Percentiles rank a stretch among this genome's conserved stretches.
Conservation (phyloP, 2,329 filamentous ascomycete genomes). For the Graphiopsis chlorocephala region DNA sequence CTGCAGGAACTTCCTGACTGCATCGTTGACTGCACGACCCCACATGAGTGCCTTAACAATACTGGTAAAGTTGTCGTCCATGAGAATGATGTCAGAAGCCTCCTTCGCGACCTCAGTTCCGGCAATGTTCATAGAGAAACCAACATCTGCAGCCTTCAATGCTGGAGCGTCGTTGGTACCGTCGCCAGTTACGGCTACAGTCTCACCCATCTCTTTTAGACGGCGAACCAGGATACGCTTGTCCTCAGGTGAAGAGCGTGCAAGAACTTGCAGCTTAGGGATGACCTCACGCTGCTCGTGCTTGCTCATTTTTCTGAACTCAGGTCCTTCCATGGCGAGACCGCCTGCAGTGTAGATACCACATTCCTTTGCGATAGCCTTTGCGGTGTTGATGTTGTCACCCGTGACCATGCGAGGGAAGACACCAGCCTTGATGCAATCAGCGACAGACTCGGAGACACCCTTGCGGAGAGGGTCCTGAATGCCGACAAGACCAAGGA, state of each 20-base stretch:
- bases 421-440: conserved; percentile 67
- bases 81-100: conserved; percentile 60
- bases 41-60: conserved; percentile 63
- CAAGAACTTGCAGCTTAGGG: conserved; percentile 64
- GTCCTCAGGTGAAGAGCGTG: conserved; percentile 67
- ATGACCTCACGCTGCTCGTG: conserved; percentile 54
- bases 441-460: conserved; percentile 64
- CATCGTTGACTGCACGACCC: conserved; percentile 58
- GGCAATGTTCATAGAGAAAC: conserved; percentile 66
- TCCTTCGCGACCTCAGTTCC: conserved; percentile 65
- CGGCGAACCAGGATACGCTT: conserved; percentile 64
- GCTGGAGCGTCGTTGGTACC: conserved; percentile 66
- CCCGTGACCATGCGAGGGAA: conserved; percentile 72
- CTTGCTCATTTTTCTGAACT: conserved; percentile 44
- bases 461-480: conserved; percentile 70
- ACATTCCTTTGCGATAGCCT: conserved; percentile 70
- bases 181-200: conserved; percentile 65
- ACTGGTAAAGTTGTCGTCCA: conserved; percentile 62
- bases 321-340: conserved; percentile 45
- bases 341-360: conserved; percentile 56
- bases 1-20: conserved; percentile 57
- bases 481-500: conserved; percentile 70
- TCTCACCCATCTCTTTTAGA: conserved; percentile 63
- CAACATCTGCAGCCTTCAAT: conserved; percentile 64
- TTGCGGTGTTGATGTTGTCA: conserved; percentile 69